Evolutionary conservation across 2,329 filamentous ascomycete species (phyloP).

Genomic region (Thelonectria olida): DNA sequence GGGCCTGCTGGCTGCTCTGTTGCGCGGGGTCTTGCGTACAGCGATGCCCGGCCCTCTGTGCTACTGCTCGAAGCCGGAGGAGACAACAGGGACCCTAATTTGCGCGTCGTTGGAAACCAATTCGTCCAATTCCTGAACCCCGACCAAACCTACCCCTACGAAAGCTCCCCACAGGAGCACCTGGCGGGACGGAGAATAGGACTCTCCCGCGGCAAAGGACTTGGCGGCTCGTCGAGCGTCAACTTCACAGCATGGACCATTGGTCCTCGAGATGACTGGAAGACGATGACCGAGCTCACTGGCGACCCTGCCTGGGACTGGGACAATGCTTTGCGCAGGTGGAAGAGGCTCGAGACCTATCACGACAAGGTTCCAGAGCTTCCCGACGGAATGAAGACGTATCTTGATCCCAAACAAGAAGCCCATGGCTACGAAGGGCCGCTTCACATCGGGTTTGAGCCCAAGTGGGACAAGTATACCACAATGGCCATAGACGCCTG

Average conservation of each 20-base stretch:
- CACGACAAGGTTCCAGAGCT: constrained; percentile 23
- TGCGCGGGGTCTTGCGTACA: constrained; percentile 21
- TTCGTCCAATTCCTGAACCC: constrained; percentile 27
- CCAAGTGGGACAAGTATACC: constrained; percentile 26
- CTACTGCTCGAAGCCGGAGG: constrained; percentile 27
- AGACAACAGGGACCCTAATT: constrained; percentile 22
- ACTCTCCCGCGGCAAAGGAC: constrained; percentile 24
- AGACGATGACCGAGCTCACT: constrained; percentile 21
- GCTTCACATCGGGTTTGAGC: constrained; percentile 24
- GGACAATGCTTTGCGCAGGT: constrained; percentile 19
- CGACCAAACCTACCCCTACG: constrained; percentile 19
- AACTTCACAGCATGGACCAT: constrained; percentile 30
- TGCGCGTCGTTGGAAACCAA: constrained; percentile 24
- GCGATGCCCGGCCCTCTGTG: constrained; percentile 15
- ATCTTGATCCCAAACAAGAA: constrained; percentile 19
- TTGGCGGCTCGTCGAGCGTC: constrained; percentile 25
- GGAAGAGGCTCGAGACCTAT: constrained; percentile 25
- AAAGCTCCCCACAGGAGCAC: constrained; percentile 22
- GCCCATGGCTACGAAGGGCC: constrained; percentile 24
- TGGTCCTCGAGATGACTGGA: constrained; percentile 27
- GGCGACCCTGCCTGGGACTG: constrained; percentile 24
- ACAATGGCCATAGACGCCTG: constrained; percentile 22
- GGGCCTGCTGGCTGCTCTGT: constrained; percentile 26
- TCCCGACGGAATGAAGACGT: constrained; percentile 21
- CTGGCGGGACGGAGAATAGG: constrained; percentile 22